Evolutionary conservation across 208 protist genomes (phyloP).

Genomic region (Wallacemonas rigidus): DNA sequence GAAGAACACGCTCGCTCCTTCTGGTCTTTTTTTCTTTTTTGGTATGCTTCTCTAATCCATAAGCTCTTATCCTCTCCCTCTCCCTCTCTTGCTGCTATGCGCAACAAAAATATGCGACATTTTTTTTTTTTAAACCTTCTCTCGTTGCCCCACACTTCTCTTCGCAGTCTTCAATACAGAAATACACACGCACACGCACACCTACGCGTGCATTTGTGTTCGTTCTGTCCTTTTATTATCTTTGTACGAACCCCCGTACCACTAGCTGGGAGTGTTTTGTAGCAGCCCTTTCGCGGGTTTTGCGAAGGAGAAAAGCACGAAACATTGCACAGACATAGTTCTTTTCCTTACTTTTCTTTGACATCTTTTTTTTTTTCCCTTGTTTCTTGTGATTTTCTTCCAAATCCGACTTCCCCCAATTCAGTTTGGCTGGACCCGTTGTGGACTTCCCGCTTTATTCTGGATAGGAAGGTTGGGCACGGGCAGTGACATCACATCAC

Average conservation of each 20-base stretch:
- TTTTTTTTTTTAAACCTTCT: too few relatives aligned
- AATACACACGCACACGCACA: neutral
- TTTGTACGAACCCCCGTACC: neutral
- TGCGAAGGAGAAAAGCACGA: neutral
- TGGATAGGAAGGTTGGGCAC: too few relatives aligned
- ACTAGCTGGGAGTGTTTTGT: neutral
- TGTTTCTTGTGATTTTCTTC: conserved; percentile 5
- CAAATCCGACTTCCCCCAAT: too few relatives aligned
- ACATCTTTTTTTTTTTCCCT: conserved; percentile 18
- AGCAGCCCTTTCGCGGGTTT: neutral
- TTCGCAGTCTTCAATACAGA: neutral
- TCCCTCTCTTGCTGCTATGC: neutral
- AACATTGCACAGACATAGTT: conserved; percentile 7
- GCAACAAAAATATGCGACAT: too few relatives aligned
- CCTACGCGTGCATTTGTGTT: conserved; percentile 1
- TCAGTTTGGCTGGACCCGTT: too few relatives aligned
- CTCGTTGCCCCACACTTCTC: conserved; percentile 3
- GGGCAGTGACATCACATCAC: neutral
- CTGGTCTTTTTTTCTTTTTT: too few relatives aligned
- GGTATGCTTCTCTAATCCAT: too few relatives aligned
- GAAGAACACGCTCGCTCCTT: too few relatives aligned
- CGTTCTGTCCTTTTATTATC: neutral
- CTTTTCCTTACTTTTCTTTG: conserved; percentile 12
- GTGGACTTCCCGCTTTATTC: too few relatives aligned
- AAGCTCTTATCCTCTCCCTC: conserved; percentile 11